Base-by-base conservation (phyloP, 139 green algal genomes). In the Chlamydomonas applanata region DNA sequence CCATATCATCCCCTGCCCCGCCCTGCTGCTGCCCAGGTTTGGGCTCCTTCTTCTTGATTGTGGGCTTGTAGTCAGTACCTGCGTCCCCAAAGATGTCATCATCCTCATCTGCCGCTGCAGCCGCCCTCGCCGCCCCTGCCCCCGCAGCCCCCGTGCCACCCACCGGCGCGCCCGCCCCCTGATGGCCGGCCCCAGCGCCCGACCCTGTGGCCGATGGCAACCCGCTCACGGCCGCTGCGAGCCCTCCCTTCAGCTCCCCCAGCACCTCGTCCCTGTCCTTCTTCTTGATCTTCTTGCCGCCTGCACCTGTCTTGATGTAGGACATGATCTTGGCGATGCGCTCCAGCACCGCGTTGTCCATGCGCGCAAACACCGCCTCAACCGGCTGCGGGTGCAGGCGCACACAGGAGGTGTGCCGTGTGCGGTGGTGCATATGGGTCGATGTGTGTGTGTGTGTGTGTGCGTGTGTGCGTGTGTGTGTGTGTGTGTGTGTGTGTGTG, bases 41-140 rank as follows among this genome's bases (percentile, higher is more conserved):
- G 24, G 71, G 63, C 46, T 79, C 76, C 64, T 77, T 77, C 52
- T 81, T 85, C 62, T 79, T 84, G 14, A 89, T 59, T 32, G 87
- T 84, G 7, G 83, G 83, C 65, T 83, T 78, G 73, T 98, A 98
- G 66, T 98, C 93, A 0, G 74, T 93, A 20, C 93, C 94, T 11
- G 85, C 94, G 54, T 96, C 94, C 0, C 75, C 94, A 88, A 98
- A 98, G 49, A 98, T 98, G 79, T 98, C 92, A 13, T 97, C 92
- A n/a, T 93, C 88, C 0, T 91, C 74, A 11, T 56, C 76, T 24
- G 59, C 74, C 2, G 53, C 34, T 13, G 27, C 54, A 19, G 61
- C 32, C 17, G 64, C 30, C 7, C 49, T 34, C 29, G 32, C 69
- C 11, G 69, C 53, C 19, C 7, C 52, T 11, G 44, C 62, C 14